Percentiles rank a stretch among this genome's conserved stretches.
Evolutionary conservation across 164 flowering plant genomes (phyloP).

Genomic region (Chloranthus sessilifolius): DNA sequence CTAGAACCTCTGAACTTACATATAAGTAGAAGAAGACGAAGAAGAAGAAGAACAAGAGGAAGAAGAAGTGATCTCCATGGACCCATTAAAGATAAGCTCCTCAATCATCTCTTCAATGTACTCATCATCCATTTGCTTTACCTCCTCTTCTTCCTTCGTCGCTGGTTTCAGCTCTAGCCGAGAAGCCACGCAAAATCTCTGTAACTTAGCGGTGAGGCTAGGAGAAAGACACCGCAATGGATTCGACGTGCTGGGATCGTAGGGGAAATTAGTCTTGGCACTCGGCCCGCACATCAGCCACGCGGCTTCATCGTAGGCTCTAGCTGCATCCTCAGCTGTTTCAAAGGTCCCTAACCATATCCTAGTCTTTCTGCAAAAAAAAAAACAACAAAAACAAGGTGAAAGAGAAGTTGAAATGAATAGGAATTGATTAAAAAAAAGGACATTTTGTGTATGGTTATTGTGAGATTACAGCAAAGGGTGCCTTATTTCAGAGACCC

Average conservation of each 20-base stretch:
- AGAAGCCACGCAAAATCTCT: constrained; percentile 8
- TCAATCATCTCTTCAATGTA: constrained; percentile 18
- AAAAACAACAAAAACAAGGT: not conserved
- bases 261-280: constrained; percentile 20
- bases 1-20: too few species aligned
- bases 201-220: constrained; percentile 13
- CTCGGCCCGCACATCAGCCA: constrained; percentile 17
- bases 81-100: constrained; percentile 17
- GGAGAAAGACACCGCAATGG: constrained; percentile 8
- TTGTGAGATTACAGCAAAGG: constrained; percentile 17
- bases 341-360: constrained; percentile 24
- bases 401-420: not conserved
- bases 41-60: constrained; percentile 5
- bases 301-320: constrained; percentile 22
- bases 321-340: constrained; percentile 23
- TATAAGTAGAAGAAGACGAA: too few species aligned
- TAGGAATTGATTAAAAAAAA: not conserved
- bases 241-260: constrained; percentile 8
- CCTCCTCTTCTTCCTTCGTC: not conserved
- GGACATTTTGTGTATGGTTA: not conserved
- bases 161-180: not conserved
- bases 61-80: constrained; percentile 13
- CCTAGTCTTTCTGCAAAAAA: constrained; percentile 18
- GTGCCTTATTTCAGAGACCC: constrained; percentile 26
- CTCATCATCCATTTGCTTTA: constrained; percentile 10